Evolutionary conservation across 2,329 filamentous ascomycete genomes (phyloP).

Genomic region (Chaetomiaceae sp.): DNA sequence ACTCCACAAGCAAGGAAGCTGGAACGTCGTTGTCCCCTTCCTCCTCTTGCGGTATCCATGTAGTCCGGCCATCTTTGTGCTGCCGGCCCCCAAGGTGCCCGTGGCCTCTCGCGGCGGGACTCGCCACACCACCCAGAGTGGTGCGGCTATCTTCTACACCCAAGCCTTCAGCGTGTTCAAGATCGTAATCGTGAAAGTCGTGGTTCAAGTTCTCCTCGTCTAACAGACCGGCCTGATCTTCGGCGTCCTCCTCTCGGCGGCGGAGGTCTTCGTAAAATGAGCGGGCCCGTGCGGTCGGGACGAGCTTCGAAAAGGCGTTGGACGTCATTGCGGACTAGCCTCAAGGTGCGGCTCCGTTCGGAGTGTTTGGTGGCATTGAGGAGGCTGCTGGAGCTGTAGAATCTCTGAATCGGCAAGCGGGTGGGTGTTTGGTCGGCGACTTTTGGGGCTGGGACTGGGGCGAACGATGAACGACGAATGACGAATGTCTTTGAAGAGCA

Average conservation of each 20-base stretch:
- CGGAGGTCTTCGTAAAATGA: slow-evolving; percentile 51
- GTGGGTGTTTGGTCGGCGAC: not conserved
- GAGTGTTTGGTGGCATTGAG: slow-evolving; percentile 1
- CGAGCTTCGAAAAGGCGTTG: slow-evolving; percentile 46
- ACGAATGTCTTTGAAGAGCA: too few species aligned
- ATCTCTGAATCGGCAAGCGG: not conserved
- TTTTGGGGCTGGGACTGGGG: not conserved
- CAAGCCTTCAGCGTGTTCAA: slow-evolving; percentile 41
- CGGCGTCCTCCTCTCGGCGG: slow-evolving; percentile 39
- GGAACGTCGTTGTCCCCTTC: slow-evolving; percentile 59
- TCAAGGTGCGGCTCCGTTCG: slow-evolving; percentile 2
- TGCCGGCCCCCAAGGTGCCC: slow-evolving; percentile 13
- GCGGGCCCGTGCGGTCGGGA: slow-evolving; percentile 33
- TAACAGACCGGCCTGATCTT: slow-evolving; percentile 41
- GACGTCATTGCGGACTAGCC: slow-evolving; percentile 37
- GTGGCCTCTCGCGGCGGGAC: slow-evolving; percentile 17
- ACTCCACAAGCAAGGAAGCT: slow-evolving; percentile 58
- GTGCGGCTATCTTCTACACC: slow-evolving; percentile 44
- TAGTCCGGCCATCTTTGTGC: slow-evolving; percentile 26
- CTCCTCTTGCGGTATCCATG: slow-evolving; percentile 37
- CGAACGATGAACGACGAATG: too few species aligned
- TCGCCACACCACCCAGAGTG: slow-evolving; percentile 38
- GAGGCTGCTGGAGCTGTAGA: not conserved
- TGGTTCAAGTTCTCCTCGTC: slow-evolving; percentile 53
- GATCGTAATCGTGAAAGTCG: slow-evolving; percentile 47